Evolutionary conservation across 352 stramenopile species (phyloP).

Genomic region (Plasmopara halstedii): DNA sequence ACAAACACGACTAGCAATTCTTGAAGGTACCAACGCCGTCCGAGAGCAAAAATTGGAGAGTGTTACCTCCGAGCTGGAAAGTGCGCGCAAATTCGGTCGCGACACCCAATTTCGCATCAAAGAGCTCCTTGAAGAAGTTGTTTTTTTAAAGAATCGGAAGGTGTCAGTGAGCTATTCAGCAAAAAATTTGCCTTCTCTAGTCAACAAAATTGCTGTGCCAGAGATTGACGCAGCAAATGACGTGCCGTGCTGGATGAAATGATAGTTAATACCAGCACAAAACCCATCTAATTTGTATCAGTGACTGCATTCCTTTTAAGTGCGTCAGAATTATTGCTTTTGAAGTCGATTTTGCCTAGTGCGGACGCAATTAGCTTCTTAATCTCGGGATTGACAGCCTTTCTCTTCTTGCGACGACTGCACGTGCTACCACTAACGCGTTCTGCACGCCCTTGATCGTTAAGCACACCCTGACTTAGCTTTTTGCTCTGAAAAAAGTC

Average conservation of each 20-base stretch:
- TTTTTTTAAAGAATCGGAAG: constrained; percentile 54
- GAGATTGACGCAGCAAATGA: constrained; percentile 15
- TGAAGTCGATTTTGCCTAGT: constrained; percentile 25
- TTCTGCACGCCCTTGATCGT: constrained; percentile 58
- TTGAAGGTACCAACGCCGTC: constrained; percentile 27
- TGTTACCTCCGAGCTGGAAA: constrained; percentile 35
- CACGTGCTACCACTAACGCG: constrained; percentile 40
- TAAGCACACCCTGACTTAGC: constrained; percentile 62
- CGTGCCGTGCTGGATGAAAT: constrained; percentile 39
- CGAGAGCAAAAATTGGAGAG: constrained; percentile 35
- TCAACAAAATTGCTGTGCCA: not conserved
- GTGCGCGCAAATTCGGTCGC: constrained; percentile 37
- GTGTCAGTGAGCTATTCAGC: not conserved
- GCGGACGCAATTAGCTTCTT: constrained; percentile 38
- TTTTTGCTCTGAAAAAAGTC: constrained; percentile 73
- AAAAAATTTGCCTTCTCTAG: not conserved
- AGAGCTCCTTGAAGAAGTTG: constrained; percentile 62
- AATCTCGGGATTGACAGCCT: constrained; percentile 13
- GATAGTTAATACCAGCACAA: too few species aligned
- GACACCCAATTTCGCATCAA: constrained; percentile 56
- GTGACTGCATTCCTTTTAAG: too few species aligned
- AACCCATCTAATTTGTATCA: too few species aligned
- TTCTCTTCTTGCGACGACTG: constrained; percentile 28
- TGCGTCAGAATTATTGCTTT: too few species aligned
- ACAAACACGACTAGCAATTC: constrained; percentile 26